Percentiles rank a stretch among this genome's conserved stretches.
phyloP scores from a whole-genome alignment of 2,329 filamentous ascomycete species.

The Trichoderma brevicompactum region DNA sequence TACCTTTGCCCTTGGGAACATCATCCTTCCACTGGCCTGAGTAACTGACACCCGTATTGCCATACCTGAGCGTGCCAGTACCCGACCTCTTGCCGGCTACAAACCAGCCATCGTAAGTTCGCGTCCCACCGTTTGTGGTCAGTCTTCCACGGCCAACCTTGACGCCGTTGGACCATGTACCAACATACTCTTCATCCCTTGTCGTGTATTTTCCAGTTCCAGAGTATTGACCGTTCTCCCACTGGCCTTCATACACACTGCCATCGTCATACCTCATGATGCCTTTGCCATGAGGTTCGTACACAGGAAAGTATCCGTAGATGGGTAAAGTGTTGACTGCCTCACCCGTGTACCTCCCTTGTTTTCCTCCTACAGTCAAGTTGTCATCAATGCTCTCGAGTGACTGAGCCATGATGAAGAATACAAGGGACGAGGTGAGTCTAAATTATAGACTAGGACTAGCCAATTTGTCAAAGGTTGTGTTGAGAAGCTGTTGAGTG shows the following conservation, averaged over 20 bases:
- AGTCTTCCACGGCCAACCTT: background rate
- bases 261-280: background rate
- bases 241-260: background rate
- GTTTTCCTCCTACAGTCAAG: background rate
- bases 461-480: no score
- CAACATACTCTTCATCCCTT: background rate
- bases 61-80: background rate
- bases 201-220: constrained; percentile 2
- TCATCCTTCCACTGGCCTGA: background rate
- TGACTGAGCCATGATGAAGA: background rate
- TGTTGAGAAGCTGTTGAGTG: background rate
- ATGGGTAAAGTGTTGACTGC: background rate
- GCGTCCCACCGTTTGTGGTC: background rate
- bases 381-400: background rate
- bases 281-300: background rate
- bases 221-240: background rate
- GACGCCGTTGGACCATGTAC: background rate
- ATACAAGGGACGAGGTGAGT: background rate
- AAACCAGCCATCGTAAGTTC: background rate
- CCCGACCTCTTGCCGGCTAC: background rate
- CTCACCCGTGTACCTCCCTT: background rate
- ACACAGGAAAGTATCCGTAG: background rate
- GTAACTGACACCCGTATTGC: background rate
- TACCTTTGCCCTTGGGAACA: background rate
- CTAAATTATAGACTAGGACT: no score